A percentile compares a stretch with the other conserved stretches of the same genome.
Conservation (phyloP, 768 basidiomycete genomes). For the Lentinula sp. region DNA sequence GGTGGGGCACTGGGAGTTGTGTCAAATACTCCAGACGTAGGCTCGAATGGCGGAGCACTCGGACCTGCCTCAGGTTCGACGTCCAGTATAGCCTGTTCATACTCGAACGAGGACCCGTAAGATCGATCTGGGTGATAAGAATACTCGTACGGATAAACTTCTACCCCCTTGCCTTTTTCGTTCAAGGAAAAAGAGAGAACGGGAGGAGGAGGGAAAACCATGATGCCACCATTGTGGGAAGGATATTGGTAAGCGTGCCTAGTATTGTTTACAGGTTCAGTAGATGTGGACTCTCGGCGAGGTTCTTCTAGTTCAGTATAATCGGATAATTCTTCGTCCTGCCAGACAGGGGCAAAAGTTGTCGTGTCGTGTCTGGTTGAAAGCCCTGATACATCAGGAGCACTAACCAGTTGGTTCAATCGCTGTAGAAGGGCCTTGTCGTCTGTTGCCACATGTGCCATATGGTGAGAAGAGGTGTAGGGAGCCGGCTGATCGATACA, state of each 20-base stretch:
- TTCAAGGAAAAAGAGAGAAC: conserved; percentile 9
- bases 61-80: conserved; percentile 31
- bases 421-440: conserved; percentile 56
- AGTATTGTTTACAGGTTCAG: not conserved
- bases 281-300: not conserved
- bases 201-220: not conserved
- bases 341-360: conserved; percentile 41
- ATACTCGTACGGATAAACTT: conserved; percentile 35
- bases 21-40: not conserved
- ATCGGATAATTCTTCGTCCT: conserved; percentile 41
- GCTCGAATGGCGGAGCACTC: conserved; percentile 41
- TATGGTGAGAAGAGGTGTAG: conserved; percentile 18
- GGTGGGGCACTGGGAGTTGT: conserved; percentile 24
- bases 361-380: conserved; percentile 10
- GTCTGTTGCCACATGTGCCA: conserved; percentile 62
- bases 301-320: conserved; percentile 13
- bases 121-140: conserved; percentile 20
- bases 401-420: conserved; percentile 45
- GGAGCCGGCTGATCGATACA: not conserved
- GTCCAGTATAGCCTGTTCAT: conserved; percentile 21
- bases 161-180: conserved; percentile 33
- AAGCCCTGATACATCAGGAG: conserved; percentile 28
- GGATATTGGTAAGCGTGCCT: conserved; percentile 9
- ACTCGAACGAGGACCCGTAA: not conserved
- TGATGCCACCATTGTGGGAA: not conserved